Conservation (phyloP, 2,329 filamentous ascomycete genomes). For the Aureobasidium musti region DNA sequence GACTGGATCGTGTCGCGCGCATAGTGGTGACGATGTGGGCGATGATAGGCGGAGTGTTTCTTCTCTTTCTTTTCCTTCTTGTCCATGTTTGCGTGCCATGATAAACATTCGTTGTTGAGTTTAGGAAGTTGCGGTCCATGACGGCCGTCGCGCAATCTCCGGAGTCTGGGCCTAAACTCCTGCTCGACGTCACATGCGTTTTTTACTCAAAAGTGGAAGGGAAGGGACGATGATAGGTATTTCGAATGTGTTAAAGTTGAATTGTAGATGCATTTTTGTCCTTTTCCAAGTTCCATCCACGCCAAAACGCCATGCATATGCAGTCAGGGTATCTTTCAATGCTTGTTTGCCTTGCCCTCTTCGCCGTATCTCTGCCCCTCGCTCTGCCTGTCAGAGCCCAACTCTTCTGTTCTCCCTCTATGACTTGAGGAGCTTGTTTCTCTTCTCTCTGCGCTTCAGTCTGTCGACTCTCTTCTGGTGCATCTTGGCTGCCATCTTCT, state of each 20-base stretch:
- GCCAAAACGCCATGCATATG: conserved; percentile 23
- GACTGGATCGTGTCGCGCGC: conserved; percentile 46
- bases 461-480: conserved; percentile 92
- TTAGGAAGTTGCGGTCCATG: not conserved
- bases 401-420: conserved; percentile 32
- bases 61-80: conserved; percentile 18
- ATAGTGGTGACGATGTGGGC: conserved; percentile 26
- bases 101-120: not conserved
- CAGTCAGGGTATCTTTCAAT: conserved; percentile 26
- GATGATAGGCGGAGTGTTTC: conserved; percentile 15
- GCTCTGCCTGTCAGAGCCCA: not conserved
- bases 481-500: conserved; percentile 97
- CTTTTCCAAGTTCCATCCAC: not conserved
- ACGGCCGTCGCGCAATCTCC: conserved; percentile 20
- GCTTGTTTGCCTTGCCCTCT: conserved; percentile 2
- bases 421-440: conserved; percentile 72
- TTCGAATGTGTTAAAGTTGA: not conserved
- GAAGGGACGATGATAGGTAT: not conserved
- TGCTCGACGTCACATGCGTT: conserved; percentile 10
- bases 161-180: conserved; percentile 15
- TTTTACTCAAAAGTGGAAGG: not conserved
- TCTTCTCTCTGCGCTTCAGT: conserved; percentile 92
- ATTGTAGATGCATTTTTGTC: not conserved
- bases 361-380: conserved; percentile 30
- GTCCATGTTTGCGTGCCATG: conserved; percentile 16